A percentile compares a stretch with the other conserved stretches of the same genome.
These are phyloP conservation scores for Rosa lucieae DNA, from an alignment of 306 rosid genomes.

Conservation along the genomic window DNA sequence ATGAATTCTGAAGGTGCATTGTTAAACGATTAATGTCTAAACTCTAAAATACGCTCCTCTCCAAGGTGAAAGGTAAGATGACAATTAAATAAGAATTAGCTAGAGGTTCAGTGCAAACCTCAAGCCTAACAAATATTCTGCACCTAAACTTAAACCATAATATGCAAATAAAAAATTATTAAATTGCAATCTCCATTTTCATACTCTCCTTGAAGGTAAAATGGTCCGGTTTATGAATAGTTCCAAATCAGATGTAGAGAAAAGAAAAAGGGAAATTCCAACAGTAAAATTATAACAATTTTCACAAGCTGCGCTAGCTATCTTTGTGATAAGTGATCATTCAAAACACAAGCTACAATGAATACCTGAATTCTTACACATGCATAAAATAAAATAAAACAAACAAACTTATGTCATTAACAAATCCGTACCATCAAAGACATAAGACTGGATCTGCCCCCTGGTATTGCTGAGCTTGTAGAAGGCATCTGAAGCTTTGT, in stretches of 20 bases:
- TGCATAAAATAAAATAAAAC: too few relatives aligned
- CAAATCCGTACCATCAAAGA: constrained; percentile 48
- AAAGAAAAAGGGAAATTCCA: not conserved
- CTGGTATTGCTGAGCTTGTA: constrained; percentile 61
- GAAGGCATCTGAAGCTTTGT: constrained; percentile 52
- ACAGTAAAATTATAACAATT: too few relatives aligned
- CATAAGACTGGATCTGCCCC: constrained; percentile 54
- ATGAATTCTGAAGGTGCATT: constrained; percentile 11
- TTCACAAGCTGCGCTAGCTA: too few relatives aligned
- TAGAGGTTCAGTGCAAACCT: not conserved
- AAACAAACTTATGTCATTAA: not conserved
- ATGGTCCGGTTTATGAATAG: not conserved
- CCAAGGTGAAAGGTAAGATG: not conserved
- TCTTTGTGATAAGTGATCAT: too few relatives aligned
- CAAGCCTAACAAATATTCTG: not conserved
- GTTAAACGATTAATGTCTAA: not conserved
- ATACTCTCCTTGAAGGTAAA: not conserved
- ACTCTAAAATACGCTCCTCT: not conserved
- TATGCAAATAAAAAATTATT: not conserved
- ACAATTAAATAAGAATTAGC: not conserved
- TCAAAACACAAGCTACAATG: too few relatives aligned
- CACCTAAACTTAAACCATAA: not conserved
- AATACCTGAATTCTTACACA: not conserved
- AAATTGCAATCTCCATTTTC: not conserved
- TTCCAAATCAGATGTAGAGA: not conserved